phyloP scores from a whole-genome alignment of 2,329 filamentous ascomycete genomes.

The Madurella fahalii region DNA sequence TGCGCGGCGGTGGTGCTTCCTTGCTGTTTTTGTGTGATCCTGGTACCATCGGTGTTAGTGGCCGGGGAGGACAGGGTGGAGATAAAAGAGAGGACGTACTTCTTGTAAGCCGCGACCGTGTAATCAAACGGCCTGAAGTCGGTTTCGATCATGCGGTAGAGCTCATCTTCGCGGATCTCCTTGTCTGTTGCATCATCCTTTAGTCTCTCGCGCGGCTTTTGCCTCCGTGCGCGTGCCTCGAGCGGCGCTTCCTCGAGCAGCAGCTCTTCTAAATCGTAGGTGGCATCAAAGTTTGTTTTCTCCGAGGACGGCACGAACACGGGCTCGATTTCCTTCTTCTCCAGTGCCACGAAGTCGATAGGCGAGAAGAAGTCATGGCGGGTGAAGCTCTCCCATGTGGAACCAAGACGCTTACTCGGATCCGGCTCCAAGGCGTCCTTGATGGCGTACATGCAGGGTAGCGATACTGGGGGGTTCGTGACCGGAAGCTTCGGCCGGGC shows the following conservation, averaged over 20 bases:
- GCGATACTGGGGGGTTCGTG: slow-evolving; percentile 83
- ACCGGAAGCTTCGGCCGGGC: slow-evolving; percentile 85
- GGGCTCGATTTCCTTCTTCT: slow-evolving; percentile 82
- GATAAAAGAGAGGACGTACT: slow-evolving; percentile 44
- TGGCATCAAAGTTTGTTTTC: slow-evolving; percentile 98
- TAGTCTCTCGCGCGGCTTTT: slow-evolving; percentile 87
- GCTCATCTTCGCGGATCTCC: slow-evolving; percentile 89
- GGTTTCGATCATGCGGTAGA: slow-evolving; percentile 89
- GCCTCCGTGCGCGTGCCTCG: slow-evolving; percentile 84
- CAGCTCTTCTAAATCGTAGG: slow-evolving; percentile 92
- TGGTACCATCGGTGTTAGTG: slow-evolving; percentile 9
- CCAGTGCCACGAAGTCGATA: slow-evolving; percentile 79
- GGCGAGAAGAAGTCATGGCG: slow-evolving; percentile 84
- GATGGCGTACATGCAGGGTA: slow-evolving; percentile 85
- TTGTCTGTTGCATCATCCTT: slow-evolving; percentile 93
- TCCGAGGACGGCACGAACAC: slow-evolving; percentile 92
- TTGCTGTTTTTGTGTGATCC: slow-evolving; percentile 25
- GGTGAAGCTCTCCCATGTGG: slow-evolving; percentile 78
- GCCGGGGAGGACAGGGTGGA: not conserved
- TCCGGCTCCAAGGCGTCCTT: slow-evolving; percentile 78
- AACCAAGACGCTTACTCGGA: slow-evolving; percentile 76
- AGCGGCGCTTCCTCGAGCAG: slow-evolving; percentile 90
- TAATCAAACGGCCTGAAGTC: slow-evolving; percentile 97
- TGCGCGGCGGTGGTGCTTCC: slow-evolving; percentile 7
- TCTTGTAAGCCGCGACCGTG: slow-evolving; percentile 73